Conservation (phyloP, 2,329 filamentous ascomycete species). For the Penicillium sp. region DNA sequence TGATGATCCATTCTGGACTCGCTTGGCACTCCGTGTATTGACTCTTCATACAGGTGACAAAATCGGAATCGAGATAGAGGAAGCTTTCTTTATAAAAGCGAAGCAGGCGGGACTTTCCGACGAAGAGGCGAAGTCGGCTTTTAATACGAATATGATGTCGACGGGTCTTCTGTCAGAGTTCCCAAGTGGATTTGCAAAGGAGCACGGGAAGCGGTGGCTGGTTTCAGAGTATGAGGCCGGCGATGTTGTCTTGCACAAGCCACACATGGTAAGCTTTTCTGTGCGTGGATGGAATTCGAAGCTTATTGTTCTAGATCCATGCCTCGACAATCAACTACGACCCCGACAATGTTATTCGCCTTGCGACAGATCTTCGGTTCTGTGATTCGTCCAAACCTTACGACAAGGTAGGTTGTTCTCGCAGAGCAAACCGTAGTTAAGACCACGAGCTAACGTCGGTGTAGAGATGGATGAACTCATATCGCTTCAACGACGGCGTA, state of each 20-base stretch:
- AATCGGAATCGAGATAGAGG: slow-evolving; percentile 21
- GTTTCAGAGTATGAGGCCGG: slow-evolving; percentile 58
- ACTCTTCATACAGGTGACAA: slow-evolving; percentile 33
- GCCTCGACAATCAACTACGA: slow-evolving; percentile 60
- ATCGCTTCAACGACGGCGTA: slow-evolving; percentile 39
- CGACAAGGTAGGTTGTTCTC: slow-evolving; percentile 43
- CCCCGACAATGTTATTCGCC: slow-evolving; percentile 53
- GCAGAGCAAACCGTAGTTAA: not conserved
- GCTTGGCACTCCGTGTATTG: not conserved
- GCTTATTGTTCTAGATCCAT: slow-evolving; percentile 47
- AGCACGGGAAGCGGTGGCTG: slow-evolving; percentile 52
- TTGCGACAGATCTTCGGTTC: slow-evolving; percentile 60
- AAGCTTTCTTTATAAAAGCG: slow-evolving; percentile 52
- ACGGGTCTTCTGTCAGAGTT: slow-evolving; percentile 57
- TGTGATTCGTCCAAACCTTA: slow-evolving; percentile 55
- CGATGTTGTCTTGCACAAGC: slow-evolving; percentile 49
- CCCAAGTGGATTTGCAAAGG: slow-evolving; percentile 48
- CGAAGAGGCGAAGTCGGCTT: slow-evolving; percentile 54
- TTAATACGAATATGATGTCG: slow-evolving; percentile 63
- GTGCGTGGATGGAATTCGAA: not conserved
- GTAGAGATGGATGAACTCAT: slow-evolving; percentile 45
- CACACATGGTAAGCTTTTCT: slow-evolving; percentile 34
- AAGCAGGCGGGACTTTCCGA: slow-evolving; percentile 53
- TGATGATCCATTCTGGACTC: not conserved
- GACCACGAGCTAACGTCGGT: not conserved